Evolutionary conservation across 176 grass and related monocot species (phyloP).

Genomic region (Pontederia paniculata): DNA sequence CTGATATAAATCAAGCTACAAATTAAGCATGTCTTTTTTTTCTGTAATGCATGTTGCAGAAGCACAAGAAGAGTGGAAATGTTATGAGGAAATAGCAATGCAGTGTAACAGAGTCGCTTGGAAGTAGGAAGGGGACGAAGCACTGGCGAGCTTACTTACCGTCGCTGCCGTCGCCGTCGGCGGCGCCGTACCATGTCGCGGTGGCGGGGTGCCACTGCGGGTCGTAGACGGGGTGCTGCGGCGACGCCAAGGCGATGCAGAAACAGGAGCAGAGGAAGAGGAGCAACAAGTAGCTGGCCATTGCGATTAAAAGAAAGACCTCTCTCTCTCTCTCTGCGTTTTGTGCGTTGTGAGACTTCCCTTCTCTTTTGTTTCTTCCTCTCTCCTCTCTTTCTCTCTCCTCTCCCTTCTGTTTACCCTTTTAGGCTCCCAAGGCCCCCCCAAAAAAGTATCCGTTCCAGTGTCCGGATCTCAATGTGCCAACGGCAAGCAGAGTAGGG

Average conservation of each 20-base stretch:
- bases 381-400: neutral
- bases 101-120: neutral
- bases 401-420: neutral
- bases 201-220: conserved; percentile 78
- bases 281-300: conserved; percentile 10
- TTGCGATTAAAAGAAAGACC: too few species aligned
- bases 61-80: too few species aligned
- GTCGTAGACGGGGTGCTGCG: conserved; percentile 26
- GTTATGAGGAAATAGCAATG: too few species aligned
- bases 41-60: too few species aligned
- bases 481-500: too few species aligned
- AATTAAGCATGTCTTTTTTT: too few species aligned
- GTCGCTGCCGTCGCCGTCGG: conserved; percentile 86
- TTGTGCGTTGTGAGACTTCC: too few species aligned
- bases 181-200: conserved; percentile 89
- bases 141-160: conserved; percentile 31
- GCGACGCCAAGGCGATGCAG: conserved; percentile 13
- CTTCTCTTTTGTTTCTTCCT: conserved; percentile 4
- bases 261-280: conserved; percentile 15
- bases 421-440: neutral
- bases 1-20: too few species aligned
- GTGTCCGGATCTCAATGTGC: too few species aligned
- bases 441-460: too few species aligned
- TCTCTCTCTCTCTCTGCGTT: too few species aligned
- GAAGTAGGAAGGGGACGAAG: too few species aligned